phyloP scores from a whole-genome alignment of 768 basidiomycete species.

The Panaeolus cyanescens region DNA sequence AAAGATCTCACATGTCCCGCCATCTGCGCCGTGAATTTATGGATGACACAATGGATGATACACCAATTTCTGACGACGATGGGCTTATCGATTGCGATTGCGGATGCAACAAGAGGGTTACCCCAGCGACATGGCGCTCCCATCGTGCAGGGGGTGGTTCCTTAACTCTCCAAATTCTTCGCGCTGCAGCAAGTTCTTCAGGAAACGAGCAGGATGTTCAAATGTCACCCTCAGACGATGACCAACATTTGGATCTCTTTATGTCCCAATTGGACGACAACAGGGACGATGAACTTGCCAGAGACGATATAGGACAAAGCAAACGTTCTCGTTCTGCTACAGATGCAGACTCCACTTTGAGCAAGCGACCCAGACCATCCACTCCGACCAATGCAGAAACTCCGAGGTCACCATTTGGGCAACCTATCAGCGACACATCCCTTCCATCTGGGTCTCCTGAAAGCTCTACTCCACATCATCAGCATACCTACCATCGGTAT shows the following conservation, averaged over 20 bases:
- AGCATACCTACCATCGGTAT: neutral
- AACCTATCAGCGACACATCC: no score
- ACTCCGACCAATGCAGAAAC: no score
- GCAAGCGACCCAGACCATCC: no score
- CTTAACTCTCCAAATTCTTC: neutral
- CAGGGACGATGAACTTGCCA: no score
- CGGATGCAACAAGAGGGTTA: neutral
- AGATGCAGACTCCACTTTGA: no score
- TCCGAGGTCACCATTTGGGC: neutral
- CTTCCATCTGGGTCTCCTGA: no score
- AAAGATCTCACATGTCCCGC: neutral
- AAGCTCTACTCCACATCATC: neutral
- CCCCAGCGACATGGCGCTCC: neutral
- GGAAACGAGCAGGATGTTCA: neutral
- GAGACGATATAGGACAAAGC: no score
- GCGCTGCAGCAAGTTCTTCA: neutral
- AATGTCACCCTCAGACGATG: neutral
- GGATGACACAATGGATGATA: no score
- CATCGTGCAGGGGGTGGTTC: neutral
- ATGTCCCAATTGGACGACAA: no score
- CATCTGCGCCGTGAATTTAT: no score
- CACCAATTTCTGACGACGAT: neutral
- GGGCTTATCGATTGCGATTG: neutral
- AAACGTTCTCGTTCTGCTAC: no score
- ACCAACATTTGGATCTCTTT: neutral